Evolutionary conservation across 73 alveolate genomes (phyloP).

Genomic region (Uronychia binucleata): DNA sequence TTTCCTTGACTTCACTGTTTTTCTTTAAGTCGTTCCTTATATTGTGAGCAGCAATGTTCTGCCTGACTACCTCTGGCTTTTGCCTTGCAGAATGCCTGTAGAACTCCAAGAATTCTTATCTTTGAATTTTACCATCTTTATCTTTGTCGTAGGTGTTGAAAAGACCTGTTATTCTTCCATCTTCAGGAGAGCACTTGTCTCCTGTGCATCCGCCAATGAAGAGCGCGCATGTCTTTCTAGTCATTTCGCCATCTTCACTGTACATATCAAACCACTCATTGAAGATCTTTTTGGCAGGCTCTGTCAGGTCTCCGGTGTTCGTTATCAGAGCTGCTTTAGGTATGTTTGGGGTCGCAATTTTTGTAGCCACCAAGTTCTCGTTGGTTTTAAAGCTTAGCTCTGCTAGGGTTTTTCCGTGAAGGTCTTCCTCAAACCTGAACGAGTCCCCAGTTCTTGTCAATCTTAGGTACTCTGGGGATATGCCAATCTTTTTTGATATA

Average conservation of each 20-base stretch:
- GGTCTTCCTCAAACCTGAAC: slow-evolving; percentile 70
- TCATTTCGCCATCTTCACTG: slow-evolving; percentile 74
- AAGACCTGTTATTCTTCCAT: slow-evolving; percentile 55
- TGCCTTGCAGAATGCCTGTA: slow-evolving; percentile 61
- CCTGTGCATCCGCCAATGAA: slow-evolving; percentile 81
- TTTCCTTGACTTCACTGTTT: slow-evolving; percentile 45
- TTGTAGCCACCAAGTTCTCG: slow-evolving; percentile 35
- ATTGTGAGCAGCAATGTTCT: slow-evolving; percentile 65
- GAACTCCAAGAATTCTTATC: slow-evolving; percentile 69
- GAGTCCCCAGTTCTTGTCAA: slow-evolving; percentile 44
- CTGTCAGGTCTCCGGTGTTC: slow-evolving; percentile 45
- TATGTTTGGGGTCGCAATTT: not conserved
- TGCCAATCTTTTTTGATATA: slow-evolving; percentile 55
- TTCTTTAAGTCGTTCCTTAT: slow-evolving; percentile 76
- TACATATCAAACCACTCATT: slow-evolving; percentile 62
- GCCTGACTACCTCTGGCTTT: slow-evolving; percentile 77
- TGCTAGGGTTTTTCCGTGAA: slow-evolving; percentile 80
- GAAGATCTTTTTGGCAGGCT: slow-evolving; percentile 69
- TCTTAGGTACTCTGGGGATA: slow-evolving; percentile 62
- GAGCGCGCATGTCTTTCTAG: slow-evolving; percentile 59
- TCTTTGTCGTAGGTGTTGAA: slow-evolving; percentile 71
- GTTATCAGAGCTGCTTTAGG: slow-evolving; percentile 32
- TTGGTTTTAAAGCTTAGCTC: slow-evolving; percentile 68
- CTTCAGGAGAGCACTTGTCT: slow-evolving; percentile 68
- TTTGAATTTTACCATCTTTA: slow-evolving; percentile 57